phyloP scores from a whole-genome alignment of 495 filamentous ascomycete species.

The Aspergillus haitiensis region DNA sequence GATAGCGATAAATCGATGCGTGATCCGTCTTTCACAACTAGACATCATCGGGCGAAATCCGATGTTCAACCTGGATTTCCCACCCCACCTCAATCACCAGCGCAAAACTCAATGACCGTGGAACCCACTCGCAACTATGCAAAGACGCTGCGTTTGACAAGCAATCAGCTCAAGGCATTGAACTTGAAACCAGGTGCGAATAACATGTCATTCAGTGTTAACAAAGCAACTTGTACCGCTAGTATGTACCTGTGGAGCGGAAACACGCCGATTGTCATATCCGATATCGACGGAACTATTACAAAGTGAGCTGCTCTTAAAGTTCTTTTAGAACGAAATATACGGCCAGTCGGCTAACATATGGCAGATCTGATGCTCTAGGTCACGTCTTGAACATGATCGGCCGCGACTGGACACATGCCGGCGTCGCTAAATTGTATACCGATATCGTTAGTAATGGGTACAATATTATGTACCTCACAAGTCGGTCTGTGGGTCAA shows the following conservation, averaged over 20 bases:
- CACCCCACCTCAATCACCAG: conserved; percentile 78
- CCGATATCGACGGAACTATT: conserved; percentile 98
- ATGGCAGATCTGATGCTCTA: conserved; percentile 74
- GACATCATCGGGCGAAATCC: conserved; percentile 63
- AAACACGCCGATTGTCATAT: conserved; percentile 91
- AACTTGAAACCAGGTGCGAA: conserved; percentile 82
- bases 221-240: conserved; percentile 85
- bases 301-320: conserved; percentile 63
- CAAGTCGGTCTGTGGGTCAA: conserved; percentile 88
- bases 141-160: conserved; percentile 94
- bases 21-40: conserved; percentile 34
- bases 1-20: conserved; percentile 59
- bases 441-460: conserved; percentile 94
- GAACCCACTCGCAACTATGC: conserved; percentile 86
- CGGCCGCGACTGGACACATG: conserved; percentile 96
- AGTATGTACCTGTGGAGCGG: conserved; percentile 92
- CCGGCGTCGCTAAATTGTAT: conserved; percentile 94
- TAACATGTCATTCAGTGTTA: conserved; percentile 93
- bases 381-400: conserved; percentile 99
- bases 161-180: conserved; percentile 88
- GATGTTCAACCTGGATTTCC: conserved; percentile 66
- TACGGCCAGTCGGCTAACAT: conserved; percentile 10
- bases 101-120: conserved; percentile 50
- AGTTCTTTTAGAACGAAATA: not conserved
- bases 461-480: conserved; percentile 98